phyloP scores from a whole-genome alignment of 768 basidiomycete species.

The Leucocoprinus sp. region DNA sequence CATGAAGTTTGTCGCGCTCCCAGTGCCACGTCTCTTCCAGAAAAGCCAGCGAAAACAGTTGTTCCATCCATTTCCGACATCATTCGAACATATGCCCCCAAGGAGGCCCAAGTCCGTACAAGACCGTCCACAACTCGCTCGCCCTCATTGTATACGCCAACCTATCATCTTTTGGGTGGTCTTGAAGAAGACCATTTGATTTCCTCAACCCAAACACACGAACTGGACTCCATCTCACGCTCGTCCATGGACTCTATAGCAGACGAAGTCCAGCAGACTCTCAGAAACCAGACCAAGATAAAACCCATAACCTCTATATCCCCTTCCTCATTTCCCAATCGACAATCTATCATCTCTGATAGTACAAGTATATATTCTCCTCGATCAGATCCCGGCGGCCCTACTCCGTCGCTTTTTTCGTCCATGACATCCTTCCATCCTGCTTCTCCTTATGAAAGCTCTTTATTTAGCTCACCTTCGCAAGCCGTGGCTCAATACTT shows the following conservation, averaged over 20 bases:
- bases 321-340: conserved; percentile 36
- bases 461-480: conserved; percentile 34
- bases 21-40: conserved; percentile 4
- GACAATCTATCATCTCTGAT: conserved; percentile 51
- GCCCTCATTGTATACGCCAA: conserved; percentile 41
- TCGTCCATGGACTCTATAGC: conserved; percentile 86
- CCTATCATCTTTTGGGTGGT: conserved; percentile 36
- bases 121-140: conserved; percentile 36
- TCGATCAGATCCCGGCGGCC: conserved; percentile 41
- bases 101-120: conserved; percentile 40
- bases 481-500: conserved; percentile 82
- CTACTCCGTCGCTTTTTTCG: conserved; percentile 41
- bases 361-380: conserved; percentile 46
- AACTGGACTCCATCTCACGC: conserved; percentile 59
- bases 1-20: conserved; percentile 5
- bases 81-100: conserved; percentile 72
- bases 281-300: conserved; percentile 48
- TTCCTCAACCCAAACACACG: conserved; percentile 40
- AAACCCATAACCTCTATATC: conserved; percentile 27
- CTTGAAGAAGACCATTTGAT: conserved; percentile 46
- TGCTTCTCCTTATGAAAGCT: conserved; percentile 39
- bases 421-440: conserved; percentile 41
- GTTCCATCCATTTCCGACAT: conserved; percentile 86
- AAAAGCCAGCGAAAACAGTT: conserved; percentile 30
- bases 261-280: conserved; percentile 67